Percentiles rank a stretch among this genome's conserved stretches.
Conservation (phyloP, 2,329 filamentous ascomycete species). For the Ceratocystiopsis brevicomis region DNA sequence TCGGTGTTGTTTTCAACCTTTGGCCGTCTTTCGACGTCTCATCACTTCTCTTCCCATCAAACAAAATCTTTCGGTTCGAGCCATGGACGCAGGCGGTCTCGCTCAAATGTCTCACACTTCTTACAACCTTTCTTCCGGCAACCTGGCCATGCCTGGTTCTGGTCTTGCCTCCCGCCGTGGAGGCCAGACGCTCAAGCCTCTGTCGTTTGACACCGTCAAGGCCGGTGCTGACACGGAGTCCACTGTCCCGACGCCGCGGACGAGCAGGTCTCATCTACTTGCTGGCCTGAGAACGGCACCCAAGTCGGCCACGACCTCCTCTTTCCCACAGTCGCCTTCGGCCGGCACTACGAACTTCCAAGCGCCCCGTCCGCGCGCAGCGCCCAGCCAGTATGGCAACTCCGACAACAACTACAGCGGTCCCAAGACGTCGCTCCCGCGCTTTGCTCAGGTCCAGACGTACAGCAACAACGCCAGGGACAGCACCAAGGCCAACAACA, state of each 20-base stretch:
- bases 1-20: background rate
- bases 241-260: conserved; percentile 64
- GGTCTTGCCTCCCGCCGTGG: conserved; percentile 74
- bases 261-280: conserved; percentile 83
- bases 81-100: conserved; percentile 93
- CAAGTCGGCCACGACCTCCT: conserved; percentile 58
- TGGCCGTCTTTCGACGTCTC: background rate
- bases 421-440: conserved; percentile 39
- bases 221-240: conserved; percentile 50
- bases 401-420: conserved; percentile 26
- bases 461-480: conserved; percentile 12
- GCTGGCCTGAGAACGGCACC: conserved; percentile 86
- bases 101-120: conserved; percentile 85
- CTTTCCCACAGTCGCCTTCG: conserved; percentile 31
- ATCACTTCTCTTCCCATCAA: background rate
- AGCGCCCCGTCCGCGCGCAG: conserved; percentile 18
- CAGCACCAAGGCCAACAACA: conserved; percentile 12
- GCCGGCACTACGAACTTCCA: conserved; percentile 16
- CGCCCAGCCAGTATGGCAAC: conserved; percentile 25
- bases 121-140: conserved; percentile 42
- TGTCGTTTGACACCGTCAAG: conserved; percentile 58
- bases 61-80: conserved; percentile 12
- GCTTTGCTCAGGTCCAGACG: conserved; percentile 13
- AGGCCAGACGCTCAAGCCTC: conserved; percentile 73
- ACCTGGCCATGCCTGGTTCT: conserved; percentile 55